Evolutionary conservation across 768 basidiomycete genomes (phyloP), one percentile per base, ranked within the genome.

Genomic region (Russula ochroleuca): DNA sequence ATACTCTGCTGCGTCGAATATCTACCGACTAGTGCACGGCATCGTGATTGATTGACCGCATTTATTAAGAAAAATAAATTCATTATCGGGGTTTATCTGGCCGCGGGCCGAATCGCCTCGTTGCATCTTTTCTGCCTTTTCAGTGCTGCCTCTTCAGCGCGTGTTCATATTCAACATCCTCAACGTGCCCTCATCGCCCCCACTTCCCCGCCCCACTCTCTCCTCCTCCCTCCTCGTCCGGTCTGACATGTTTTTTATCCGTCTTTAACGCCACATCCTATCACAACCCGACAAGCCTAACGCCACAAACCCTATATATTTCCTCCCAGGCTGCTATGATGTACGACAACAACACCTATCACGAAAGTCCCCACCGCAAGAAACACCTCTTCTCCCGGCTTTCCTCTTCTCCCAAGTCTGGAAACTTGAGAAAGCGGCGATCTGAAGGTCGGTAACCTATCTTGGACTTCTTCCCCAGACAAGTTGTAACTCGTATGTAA

Each of bases 11-110:
- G 33, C 33, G 33, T 33, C 35, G 35, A 35, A 35, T 35, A 35
- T 35, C 35, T 10, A 8, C 35, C 6, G 10, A 35, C 35, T 33
- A 33, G 33, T 8, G 33, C 33, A 8, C 4, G 33, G 35, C 90
- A 35, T 35, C 35, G 10, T 35, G 10, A 35, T 35, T 35, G 4
- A 35, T 35, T 35, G 7, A 28, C n/a, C n/a, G n/a, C n/a, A n/a
- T n/a, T n/a, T n/a, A n/a, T n/a, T n/a, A n/a, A n/a, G n/a, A n/a
- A n/a, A n/a, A n/a, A n/a, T 28, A 28, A 28, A 28, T 28, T 28
- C 28, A 28, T 28, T 28, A 28, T 28, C 28, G 28, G 28, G 2
- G 28, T 28, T n/a, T 31, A 19, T 17, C 8, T 43, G 41, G n/a
- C 40, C 25, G 54, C 19, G 37, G 13, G 10, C 17, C 60, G 48